Evolutionary conservation across 352 stramenopile genomes (phyloP).

Genomic region (Saprolegnia diclina): DNA sequence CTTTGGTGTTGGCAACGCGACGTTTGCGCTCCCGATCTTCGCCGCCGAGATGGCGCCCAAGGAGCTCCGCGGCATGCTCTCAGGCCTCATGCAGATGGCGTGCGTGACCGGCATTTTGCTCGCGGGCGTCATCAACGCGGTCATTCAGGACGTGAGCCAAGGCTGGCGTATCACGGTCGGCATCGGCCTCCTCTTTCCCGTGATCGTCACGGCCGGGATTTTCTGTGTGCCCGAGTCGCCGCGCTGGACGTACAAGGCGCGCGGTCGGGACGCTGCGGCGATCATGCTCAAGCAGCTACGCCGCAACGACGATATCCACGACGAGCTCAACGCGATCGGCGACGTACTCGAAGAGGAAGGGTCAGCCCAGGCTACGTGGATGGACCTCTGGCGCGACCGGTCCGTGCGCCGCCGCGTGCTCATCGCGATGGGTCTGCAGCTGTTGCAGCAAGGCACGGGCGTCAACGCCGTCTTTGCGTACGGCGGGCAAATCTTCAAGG

Average conservation of each 20-base stretch:
- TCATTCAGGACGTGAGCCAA: slow-evolving; percentile 34
- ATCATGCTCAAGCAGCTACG: slow-evolving; percentile 33
- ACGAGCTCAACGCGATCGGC: slow-evolving; percentile 39
- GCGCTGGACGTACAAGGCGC: slow-evolving; percentile 33
- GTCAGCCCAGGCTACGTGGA: slow-evolving; percentile 22
- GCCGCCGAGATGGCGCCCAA: slow-evolving; percentile 37
- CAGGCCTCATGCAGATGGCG: slow-evolving; percentile 34
- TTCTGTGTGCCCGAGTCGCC: slow-evolving; percentile 39
- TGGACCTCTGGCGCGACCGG: slow-evolving; percentile 32
- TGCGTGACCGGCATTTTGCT: slow-evolving; percentile 32
- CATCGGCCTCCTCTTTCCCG: slow-evolving; percentile 31
- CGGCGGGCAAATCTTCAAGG: slow-evolving; percentile 41
- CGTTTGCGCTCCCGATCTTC: slow-evolving; percentile 38
- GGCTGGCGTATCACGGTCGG: slow-evolving; percentile 36
- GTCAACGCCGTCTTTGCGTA: slow-evolving; percentile 36
- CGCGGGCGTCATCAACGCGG: slow-evolving; percentile 37
- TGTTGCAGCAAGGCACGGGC: slow-evolving; percentile 34
- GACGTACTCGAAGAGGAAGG: slow-evolving; percentile 32
- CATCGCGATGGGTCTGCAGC: slow-evolving; percentile 34
- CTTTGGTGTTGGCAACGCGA: slow-evolving; percentile 38
- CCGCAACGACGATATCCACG: slow-evolving; percentile 29
- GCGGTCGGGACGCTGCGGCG: slow-evolving; percentile 31
- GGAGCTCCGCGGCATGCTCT: slow-evolving; percentile 34
- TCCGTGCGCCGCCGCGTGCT: slow-evolving; percentile 33
- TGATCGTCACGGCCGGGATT: slow-evolving; percentile 46